These are phyloP conservation scores for Starmerella scarabaei DNA, from an alignment of 805 yeast species.

Conservation along the genomic window DNA sequence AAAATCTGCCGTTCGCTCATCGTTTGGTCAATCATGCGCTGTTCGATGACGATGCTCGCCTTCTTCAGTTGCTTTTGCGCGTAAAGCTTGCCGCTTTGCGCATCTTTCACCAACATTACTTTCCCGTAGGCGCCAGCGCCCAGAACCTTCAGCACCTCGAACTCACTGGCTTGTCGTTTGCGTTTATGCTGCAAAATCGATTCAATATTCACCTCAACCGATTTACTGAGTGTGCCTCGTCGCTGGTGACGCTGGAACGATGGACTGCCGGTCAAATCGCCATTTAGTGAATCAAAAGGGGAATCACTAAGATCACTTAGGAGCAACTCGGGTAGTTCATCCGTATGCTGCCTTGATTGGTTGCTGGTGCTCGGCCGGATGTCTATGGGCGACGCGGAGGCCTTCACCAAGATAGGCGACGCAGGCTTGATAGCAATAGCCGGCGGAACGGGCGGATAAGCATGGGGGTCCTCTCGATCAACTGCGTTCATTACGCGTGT, in stretches of 20 bases:
- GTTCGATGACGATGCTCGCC: conserved; percentile 57
- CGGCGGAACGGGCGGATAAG: neutral
- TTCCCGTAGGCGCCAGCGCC: conserved; percentile 88
- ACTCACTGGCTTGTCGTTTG: conserved; percentile 36
- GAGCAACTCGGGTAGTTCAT: neutral
- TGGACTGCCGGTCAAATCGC: neutral
- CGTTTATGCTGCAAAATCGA: conserved; percentile 17
- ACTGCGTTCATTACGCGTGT: neutral
- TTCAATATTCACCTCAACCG: conserved; percentile 39
- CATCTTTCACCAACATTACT: conserved; percentile 63
- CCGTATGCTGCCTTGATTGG: neutral
- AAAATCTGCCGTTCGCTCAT: conserved; percentile 67
- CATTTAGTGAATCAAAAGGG: neutral
- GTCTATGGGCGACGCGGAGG: neutral
- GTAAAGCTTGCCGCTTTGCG: conserved; percentile 46
- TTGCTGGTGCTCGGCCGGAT: neutral
- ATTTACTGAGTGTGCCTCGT: conserved; percentile 19
- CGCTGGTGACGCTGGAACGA: conserved; percentile 10
- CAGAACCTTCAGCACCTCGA: conserved; percentile 59
- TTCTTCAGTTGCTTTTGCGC: conserved; percentile 81
- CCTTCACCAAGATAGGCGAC: too few species aligned
- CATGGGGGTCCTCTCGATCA: neutral
- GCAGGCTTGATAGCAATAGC: too few species aligned
- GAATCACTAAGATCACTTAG: neutral
- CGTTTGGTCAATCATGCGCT: conserved; percentile 56